Percentiles rank a stretch among this genome's conserved stretches.
Evolutionary conservation across 345 rosid species (phyloP).

Genomic region (Hypericum androsaemum): DNA sequence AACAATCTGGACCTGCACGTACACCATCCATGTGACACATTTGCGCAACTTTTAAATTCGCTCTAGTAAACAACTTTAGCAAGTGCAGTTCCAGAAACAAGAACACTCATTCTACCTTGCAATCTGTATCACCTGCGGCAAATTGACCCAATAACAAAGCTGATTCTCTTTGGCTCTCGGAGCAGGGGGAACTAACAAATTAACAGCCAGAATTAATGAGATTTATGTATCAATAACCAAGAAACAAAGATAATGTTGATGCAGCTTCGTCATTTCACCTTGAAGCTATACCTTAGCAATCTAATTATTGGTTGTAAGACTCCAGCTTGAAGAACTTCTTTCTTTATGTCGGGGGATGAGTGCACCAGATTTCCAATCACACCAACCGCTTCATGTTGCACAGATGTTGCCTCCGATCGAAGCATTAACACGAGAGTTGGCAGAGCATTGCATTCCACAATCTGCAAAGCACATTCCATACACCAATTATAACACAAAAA

Average conservation of each 20-base stretch:
- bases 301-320: constrained; percentile 86
- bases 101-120: constrained; percentile 38
- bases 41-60: not conserved
- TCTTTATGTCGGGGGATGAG: constrained; percentile 89
- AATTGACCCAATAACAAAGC: constrained; percentile 73
- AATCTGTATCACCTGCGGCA: constrained; percentile 69
- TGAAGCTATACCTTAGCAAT: constrained; percentile 47
- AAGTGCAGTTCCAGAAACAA: constrained; percentile 4
- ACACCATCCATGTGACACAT: not conserved
- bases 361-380: constrained; percentile 93
- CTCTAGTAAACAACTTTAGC: not conserved
- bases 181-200: constrained; percentile 46
- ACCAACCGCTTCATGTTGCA: constrained; percentile 77
- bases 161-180: constrained; percentile 72
- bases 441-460: constrained; percentile 54
- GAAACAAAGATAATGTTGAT: too few relatives aligned
- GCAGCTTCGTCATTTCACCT: not conserved
- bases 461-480: constrained; percentile 37
- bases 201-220: not conserved
- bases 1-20: constrained; percentile 63
- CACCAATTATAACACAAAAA: not conserved
- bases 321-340: constrained; percentile 89
- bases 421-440: constrained; percentile 64
- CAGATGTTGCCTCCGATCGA: constrained; percentile 44
- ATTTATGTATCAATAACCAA: too few relatives aligned